Base-by-base conservation (phyloP, 805 yeast species). In the Yamadazyma takamatsuzukensis region DNA sequence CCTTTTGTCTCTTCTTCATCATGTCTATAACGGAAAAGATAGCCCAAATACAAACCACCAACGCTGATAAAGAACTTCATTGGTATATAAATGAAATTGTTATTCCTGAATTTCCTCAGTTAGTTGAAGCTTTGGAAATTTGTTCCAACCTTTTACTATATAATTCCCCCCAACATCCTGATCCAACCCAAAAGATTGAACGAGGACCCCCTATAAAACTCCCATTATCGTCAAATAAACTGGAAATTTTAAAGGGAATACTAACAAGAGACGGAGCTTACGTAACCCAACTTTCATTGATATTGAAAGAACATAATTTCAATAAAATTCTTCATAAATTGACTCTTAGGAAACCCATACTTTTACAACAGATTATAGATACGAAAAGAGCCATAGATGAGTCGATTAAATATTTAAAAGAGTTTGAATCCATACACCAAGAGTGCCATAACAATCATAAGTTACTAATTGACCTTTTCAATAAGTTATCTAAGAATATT, bases 191-290 rank as follows among this genome's bases (percentile, higher is more conserved):
- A 12, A 25, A 26, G 25, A 49, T 52, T n/a, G 60, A 54, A 34
- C 34, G 61, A 10, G 70, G 68, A 1, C 66, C 68, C 21, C 14
- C 70, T 10, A 67, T 76, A 32, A 78, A 72, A 36, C 59, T 82
- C 31, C 83, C 88, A 0, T 55, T 82, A 5, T 62, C 78, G 0
- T 66, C 78, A 0, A 59, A 68, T 11, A 72, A 78, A 34, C 70
- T 72, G 35, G 82, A 78, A 36, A 56, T 65, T 3, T 54, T 80
- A 11, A 78, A 79, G 39, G 90, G 90, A 0, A 64, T 76, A 1
- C 51, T 81, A 0, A 72, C 75, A 0, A 53, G 89, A 31, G 69
- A 65, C 33, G 79, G 80, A 5, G 66, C 71, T 9, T 68, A 69
- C 39, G 60, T 82, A 4, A 61, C 71, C 1, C 72, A 72, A 18